Percentiles rank a stretch among this genome's conserved stretches.
These are phyloP conservation scores for Saururus chinensis DNA, from an alignment of 164 flowering plant genomes.

Conservation along the genomic window DNA sequence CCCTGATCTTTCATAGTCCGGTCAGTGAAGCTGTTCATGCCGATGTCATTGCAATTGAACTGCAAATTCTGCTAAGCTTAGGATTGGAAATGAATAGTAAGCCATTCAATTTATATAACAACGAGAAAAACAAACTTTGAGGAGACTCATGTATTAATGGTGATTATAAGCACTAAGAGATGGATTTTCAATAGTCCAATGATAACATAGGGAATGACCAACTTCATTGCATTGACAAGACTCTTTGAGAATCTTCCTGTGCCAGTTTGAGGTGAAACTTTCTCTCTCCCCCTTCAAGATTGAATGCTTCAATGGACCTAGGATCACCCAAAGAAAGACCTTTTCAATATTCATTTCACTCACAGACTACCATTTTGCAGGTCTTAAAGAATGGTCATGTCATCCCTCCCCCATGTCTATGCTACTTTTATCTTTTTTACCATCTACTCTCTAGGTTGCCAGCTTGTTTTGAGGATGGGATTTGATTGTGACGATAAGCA, in stretches of 20 bases:
- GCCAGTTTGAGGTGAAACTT: slow-evolving; percentile 2
- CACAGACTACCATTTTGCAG: background rate
- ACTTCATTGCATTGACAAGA: slow-evolving; percentile 25
- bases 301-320: background rate
- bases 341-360: too few species aligned
- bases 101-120: too few species aligned
- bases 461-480: background rate
- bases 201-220: slow-evolving; percentile 27
- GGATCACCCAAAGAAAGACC: background rate
- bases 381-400: background rate
- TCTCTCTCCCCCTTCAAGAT: background rate
- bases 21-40: background rate
- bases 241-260: slow-evolving; percentile 33
- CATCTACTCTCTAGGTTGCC: background rate
- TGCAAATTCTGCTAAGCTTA: too few species aligned
- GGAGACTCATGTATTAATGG: too few species aligned
- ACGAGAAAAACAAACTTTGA: too few species aligned
- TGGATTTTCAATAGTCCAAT: slow-evolving; percentile 22
- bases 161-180: too few species aligned
- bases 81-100: too few species aligned
- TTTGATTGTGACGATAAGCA: background rate
- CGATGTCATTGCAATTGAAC: too few species aligned
- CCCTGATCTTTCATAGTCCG: background rate
- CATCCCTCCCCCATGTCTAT: too few species aligned
- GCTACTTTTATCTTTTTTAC: too few species aligned